Evolutionary conservation across 768 basidiomycete genomes (phyloP), one percentile per base, ranked within the genome.

Genomic region (Agaricus subrufescens): DNA sequence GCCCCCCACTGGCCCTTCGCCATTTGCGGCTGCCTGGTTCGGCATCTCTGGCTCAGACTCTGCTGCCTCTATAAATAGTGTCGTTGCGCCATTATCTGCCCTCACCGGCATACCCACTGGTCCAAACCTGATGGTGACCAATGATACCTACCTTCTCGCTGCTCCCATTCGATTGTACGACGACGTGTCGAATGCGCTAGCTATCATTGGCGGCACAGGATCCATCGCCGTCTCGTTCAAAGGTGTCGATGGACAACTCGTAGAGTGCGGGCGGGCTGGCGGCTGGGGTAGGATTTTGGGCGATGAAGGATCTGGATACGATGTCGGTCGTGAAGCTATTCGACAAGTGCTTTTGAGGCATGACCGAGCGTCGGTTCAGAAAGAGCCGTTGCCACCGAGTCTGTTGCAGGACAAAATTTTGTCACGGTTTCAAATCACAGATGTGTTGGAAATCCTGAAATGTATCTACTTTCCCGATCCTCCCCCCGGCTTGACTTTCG

Each of bases 211-310:
- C 1, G 93, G 93, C 12, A 96, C 93, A 0, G 93, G 93, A 2
- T 84, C 86, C 10, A 89, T 84, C 62, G 80, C 86, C 34, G 85
- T 86, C 14, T 81, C 82, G 53, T 91, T 90, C 69, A 71, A 71
- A 50, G 74, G 78, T 44, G 69, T 61, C 0, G 68, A 67, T 4
- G 71, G 65, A 10, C 71, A 71, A 7, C 72, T 88, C 23, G 65
- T 79, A 47, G 84, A 89, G 62, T 76, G 89, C 42, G 87, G 83
- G 1, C 78, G 90, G 6, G 77, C 82, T 30, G 89, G 90, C 3
- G 89, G 90, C 1, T 91, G 86, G 87, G 89, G 90, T 0, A 91
- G 89, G 87, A 83, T 91, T 19, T 73, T 91, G 10, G 89, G 90
- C 6, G 90, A 92, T 65, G 90, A 92, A 66, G 91, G 91, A 10